These are phyloP conservation scores for Luffa aegyptiaca DNA, from an alignment of 306 rosid species.

Conservation along the genomic window DNA sequence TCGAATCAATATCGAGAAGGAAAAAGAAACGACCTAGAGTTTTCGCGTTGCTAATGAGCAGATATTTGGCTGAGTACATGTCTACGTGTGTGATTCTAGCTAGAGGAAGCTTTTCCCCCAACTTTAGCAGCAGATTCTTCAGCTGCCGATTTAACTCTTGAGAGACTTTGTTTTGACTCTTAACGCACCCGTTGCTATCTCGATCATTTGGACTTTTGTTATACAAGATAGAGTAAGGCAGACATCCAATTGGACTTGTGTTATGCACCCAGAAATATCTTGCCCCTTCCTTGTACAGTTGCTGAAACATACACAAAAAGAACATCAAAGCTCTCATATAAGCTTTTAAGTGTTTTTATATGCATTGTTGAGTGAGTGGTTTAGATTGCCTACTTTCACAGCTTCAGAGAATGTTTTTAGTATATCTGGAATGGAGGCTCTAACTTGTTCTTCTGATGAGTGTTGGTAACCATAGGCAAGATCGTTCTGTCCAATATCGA, in stretches of 20 bases:
- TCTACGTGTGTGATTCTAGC: constrained; percentile 61
- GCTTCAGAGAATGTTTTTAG: constrained; percentile 38
- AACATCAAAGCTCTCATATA: neutral
- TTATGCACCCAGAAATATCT: constrained; percentile 73
- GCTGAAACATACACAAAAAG: constrained; percentile 29
- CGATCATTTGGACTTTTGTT: constrained; percentile 33
- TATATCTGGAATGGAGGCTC: constrained; percentile 53
- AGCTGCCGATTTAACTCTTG: constrained; percentile 63
- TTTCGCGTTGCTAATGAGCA: constrained; percentile 41
- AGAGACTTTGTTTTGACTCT: constrained; percentile 56
- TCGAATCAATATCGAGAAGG: neutral
- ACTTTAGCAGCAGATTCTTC: constrained; percentile 30
- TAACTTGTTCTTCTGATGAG: constrained; percentile 41
- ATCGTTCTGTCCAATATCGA: constrained; percentile 90
- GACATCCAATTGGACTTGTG: constrained; percentile 76
- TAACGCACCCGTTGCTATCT: constrained; percentile 57
- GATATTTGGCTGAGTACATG: constrained; percentile 55
- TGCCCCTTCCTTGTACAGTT: constrained; percentile 61
- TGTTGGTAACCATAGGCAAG: constrained; percentile 45
- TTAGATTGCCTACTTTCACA: constrained; percentile 32
- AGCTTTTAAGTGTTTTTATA: neutral
- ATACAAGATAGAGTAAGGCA: constrained; percentile 43
- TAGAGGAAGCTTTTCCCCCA: constrained; percentile 32
- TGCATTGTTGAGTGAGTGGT: neutral
- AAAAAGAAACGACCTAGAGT: constrained; percentile 32